Evolutionary conservation across 2,329 filamentous ascomycete genomes (phyloP), one percentile per base, ranked within the genome.

Genomic region (Pseudogymnoascus sp.): DNA sequence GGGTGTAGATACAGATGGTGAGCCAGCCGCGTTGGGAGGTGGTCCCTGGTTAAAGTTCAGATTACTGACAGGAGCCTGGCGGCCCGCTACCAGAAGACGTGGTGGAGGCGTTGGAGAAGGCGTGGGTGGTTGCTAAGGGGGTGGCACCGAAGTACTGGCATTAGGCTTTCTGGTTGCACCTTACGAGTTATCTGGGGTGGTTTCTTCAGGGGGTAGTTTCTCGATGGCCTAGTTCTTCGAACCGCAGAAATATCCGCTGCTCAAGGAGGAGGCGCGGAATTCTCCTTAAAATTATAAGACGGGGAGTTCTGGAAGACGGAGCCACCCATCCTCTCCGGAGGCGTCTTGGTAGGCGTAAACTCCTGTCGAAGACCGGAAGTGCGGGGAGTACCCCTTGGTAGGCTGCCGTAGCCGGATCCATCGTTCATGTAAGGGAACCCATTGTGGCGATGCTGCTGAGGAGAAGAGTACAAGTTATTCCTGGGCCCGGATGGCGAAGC

Each of bases 41-140:
- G 58, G 33, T 38, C 29, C 38, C 33, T 55, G 48, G 29, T 33
- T 55, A 12, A 13, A 55, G 27, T 8, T 9, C 4, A 55, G 48
- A 4, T 55, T 55, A 9, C 48, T 55, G n/a, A 27, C 48, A 12
- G 48, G n/a, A 9, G 17, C 5, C 9, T 55, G n/a, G 48, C 48
- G 48, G 48, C 48, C n/a, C 29, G 29, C 7, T 58, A 27, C 29
- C 29, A 4, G 33, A 58, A 1, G 29, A 58, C 12, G 29, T 12
- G 13, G 17, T 58, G 27, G 51, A 58, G 29, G 51, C 33, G 4
- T 9, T 58, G 5, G 36, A 72, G 58, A 78, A 78, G 61, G 74
- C 86, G 25, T 86, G 90, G 59, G 85, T 89, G 79, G 85, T 84
- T 1, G 83, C 79, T 67, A 93, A 92, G 72, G 83, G 90, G 10